These are phyloP conservation scores for Verbascum thapsus DNA, from an alignment of 257 asterid genomes.

Conservation along the genomic window DNA sequence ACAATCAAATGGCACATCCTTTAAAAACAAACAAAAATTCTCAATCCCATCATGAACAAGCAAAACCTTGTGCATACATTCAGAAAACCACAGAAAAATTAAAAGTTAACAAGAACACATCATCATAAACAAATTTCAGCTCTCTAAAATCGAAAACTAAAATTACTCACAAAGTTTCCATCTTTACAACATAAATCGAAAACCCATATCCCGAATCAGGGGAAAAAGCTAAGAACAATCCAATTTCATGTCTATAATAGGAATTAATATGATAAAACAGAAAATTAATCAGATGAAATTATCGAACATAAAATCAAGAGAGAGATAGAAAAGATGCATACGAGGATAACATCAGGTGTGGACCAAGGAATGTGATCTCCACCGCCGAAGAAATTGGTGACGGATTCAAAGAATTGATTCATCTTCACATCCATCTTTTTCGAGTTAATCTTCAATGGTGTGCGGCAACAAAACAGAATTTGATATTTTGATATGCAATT, in stretches of 20 bases:
- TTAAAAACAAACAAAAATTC: too few relatives aligned
- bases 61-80: too few relatives aligned
- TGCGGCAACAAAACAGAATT: neutral
- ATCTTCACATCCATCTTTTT: slow-evolving; percentile 57
- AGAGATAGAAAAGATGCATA: slow-evolving; percentile 28
- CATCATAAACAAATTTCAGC: neutral
- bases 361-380: slow-evolving; percentile 73
- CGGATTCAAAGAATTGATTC: slow-evolving; percentile 55
- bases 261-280: neutral
- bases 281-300: neutral
- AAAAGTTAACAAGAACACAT: too few relatives aligned
- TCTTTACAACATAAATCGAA: slow-evolving; percentile 21
- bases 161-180: neutral
- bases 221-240: neutral
- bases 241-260: neutral
- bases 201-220: slow-evolving; percentile 16
- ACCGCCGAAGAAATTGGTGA: slow-evolving; percentile 63
- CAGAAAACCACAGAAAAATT: neutral
- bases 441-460: neutral
- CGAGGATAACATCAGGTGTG: slow-evolving; percentile 54
- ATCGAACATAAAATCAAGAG: neutral
- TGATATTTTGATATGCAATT: neutral
- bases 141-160: neutral
- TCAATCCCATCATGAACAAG: too few relatives aligned
- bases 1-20: too few relatives aligned